Percentiles rank a stretch among this genome's conserved stretches.
Evolutionary conservation across 805 yeast genomes (phyloP).

Genomic region (Metschnikowia kofuensis): DNA sequence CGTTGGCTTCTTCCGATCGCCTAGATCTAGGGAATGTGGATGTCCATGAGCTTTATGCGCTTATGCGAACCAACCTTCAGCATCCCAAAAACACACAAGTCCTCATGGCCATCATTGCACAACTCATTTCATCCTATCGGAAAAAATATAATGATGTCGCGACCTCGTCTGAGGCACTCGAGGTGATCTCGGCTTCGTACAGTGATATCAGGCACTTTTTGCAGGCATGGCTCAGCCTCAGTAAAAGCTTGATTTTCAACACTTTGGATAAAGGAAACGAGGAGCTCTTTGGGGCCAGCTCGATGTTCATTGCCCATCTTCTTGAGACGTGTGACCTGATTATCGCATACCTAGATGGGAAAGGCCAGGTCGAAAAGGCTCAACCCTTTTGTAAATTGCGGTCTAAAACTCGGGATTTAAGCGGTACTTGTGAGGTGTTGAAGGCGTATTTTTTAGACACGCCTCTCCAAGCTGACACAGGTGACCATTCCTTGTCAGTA

Average conservation of each 20-base stretch:
- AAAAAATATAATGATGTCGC: neutral
- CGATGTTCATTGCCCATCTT: constrained; percentile 9
- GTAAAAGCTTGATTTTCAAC: constrained; percentile 13
- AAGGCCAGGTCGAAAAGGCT: neutral
- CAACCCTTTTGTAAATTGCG: neutral
- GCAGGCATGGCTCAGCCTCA: constrained; percentile 15
- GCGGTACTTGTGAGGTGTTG: constrained; percentile 5
- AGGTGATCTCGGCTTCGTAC: constrained; percentile 1
- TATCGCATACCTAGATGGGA: constrained; percentile 3
- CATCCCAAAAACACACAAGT: constrained; percentile 15
- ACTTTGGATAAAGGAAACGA: constrained; percentile 21
- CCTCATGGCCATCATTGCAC: constrained; percentile 9
- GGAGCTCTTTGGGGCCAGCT: constrained; percentile 23
- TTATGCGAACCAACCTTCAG: constrained; percentile 13
- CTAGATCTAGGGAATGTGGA: constrained; percentile 8
- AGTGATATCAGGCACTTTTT: constrained; percentile 3
- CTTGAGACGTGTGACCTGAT: constrained; percentile 4
- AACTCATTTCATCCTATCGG: constrained; percentile 3
- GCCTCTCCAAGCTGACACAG: neutral
- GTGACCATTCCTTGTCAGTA: neutral
- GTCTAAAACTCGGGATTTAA: neutral
- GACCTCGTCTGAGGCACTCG: constrained; percentile 17
- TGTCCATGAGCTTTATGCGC: constrained; percentile 4
- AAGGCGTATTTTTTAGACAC: constrained; percentile 15
- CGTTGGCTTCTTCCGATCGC: constrained; percentile 19